Evolutionary conservation across 2,329 filamentous ascomycete genomes (phyloP).

Genomic region (Trichophyton mentagrophytes): DNA sequence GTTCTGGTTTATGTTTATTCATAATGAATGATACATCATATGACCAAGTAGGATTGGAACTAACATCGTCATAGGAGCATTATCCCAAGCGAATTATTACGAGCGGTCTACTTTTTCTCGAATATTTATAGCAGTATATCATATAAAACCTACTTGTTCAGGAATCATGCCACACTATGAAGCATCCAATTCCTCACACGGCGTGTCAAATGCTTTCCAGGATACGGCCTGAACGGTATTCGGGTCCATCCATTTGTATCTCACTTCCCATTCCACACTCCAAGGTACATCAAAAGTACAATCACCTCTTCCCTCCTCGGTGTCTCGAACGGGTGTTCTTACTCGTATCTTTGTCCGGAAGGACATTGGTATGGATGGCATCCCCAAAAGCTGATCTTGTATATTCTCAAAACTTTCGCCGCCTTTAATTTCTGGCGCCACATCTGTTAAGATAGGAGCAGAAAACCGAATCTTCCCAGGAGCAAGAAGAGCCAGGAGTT

Average conservation of each 20-base stretch:
- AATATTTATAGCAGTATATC: background rate
- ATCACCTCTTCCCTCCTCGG: background rate
- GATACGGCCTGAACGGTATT: slow-evolving; percentile 7
- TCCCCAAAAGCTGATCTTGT: background rate
- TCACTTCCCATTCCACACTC: slow-evolving; percentile 28
- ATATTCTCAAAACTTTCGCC: background rate
- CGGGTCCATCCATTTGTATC: slow-evolving; percentile 29
- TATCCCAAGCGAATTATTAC: no score
- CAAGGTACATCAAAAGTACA: slow-evolving; percentile 10
- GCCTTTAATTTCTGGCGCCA: background rate
- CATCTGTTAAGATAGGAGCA: slow-evolving; percentile 23
- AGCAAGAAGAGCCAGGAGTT: slow-evolving; percentile 19
- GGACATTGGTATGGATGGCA: background rate
- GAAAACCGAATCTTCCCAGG: slow-evolving; percentile 31
- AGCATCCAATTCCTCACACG: background rate
- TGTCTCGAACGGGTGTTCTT: background rate
- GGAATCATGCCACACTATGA: background rate
- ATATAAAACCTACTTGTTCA: background rate
- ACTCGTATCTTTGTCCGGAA: background rate
- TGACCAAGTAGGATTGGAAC: background rate
- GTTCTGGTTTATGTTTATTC: background rate
- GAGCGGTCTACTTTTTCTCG: no score
- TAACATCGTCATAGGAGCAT: no score
- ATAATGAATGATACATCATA: background rate
- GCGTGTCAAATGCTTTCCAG: background rate